A percentile compares a stretch with the other conserved stretches of the same genome.
Evolutionary conservation across 306 rosid genomes (phyloP).

Genomic region (Medicago ruthenica): DNA sequence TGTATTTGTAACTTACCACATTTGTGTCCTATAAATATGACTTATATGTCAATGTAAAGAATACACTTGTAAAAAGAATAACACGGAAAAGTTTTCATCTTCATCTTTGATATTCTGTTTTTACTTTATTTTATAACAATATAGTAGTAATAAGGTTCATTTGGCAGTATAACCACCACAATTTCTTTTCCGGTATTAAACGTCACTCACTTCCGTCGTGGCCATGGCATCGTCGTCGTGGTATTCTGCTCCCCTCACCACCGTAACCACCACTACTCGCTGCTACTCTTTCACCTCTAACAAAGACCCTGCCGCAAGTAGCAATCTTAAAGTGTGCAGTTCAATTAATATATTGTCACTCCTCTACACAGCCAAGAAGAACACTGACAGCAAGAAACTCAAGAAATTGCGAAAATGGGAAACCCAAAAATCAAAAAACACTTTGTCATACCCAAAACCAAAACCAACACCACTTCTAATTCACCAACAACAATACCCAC

Average conservation of each 20-base stretch:
- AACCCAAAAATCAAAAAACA: conserved; percentile 35
- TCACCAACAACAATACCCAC: conserved; percentile 54
- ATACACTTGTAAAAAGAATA: too few species aligned
- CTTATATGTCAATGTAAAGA: too few species aligned
- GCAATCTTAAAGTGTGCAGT: not conserved
- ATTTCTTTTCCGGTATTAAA: not conserved
- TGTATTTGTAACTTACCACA: too few species aligned
- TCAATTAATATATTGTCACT: not conserved
- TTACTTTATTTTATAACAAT: too few species aligned
- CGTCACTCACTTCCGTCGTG: conserved; percentile 22
- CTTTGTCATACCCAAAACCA: conserved; percentile 64
- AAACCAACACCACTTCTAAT: conserved; percentile 72
- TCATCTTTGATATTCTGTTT: too few species aligned
- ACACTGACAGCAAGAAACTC: conserved; percentile 38
- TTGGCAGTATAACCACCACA: conserved; percentile 30
- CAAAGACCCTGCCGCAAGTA: not conserved
- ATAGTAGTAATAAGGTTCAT: not conserved
- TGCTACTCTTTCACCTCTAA: conserved; percentile 18
- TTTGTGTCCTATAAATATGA: too few species aligned
- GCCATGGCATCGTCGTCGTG: conserved; percentile 42
- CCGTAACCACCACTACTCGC: conserved; percentile 12
- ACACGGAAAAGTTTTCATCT: too few species aligned
- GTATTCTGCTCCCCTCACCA: conserved; percentile 37
- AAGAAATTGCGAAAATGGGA: conserved; percentile 48
- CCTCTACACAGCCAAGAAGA: conserved; percentile 32